A percentile compares a stretch with the other conserved stretches of the same genome.
These are phyloP conservation scores for Ceraceosorus guamensis DNA, from an alignment of 1,284 basidiomycete genomes.

Conservation along the genomic window DNA sequence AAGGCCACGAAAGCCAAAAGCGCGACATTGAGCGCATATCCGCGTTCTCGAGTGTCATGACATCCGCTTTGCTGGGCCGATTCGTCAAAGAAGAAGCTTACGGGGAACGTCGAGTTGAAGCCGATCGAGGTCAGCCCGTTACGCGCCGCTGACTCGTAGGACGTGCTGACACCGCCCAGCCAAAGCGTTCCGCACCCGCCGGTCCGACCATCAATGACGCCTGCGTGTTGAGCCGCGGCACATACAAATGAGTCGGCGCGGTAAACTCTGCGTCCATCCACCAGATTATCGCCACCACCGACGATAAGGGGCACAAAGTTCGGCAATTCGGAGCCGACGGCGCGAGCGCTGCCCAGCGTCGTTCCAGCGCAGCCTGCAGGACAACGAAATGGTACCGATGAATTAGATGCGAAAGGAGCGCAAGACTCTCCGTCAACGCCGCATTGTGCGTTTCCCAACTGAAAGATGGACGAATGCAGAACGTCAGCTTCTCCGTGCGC, in stretches of 20 bases:
- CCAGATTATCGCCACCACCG: slow-evolving; percentile 62
- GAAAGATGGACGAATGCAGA: too few species aligned
- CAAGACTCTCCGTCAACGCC: slow-evolving; percentile 67
- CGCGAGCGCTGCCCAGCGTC: slow-evolving; percentile 65
- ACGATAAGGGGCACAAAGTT: slow-evolving; percentile 69
- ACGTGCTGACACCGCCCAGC: slow-evolving; percentile 64
- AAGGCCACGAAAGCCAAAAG: slow-evolving; percentile 64
- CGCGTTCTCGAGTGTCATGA: slow-evolving; percentile 59
- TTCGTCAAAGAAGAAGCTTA: slow-evolving; percentile 54
- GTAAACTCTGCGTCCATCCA: slow-evolving; percentile 55
- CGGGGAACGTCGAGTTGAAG: slow-evolving; percentile 68
- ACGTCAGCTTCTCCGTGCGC: too few species aligned
- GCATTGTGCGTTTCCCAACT: slow-evolving; percentile 52
- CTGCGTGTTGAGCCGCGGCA: slow-evolving; percentile 68
- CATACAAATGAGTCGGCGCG: slow-evolving; percentile 79
- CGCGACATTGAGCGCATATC: slow-evolving; percentile 33
- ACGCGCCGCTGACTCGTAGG: slow-evolving; percentile 59
- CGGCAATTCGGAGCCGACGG: slow-evolving; percentile 63
- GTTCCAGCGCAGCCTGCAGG: slow-evolving; percentile 65
- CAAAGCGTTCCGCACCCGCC: slow-evolving; percentile 72
- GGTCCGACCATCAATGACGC: slow-evolving; percentile 58
- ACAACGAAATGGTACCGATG: slow-evolving; percentile 66
- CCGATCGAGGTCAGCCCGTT: slow-evolving; percentile 65
- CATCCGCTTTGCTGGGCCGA: slow-evolving; percentile 56
- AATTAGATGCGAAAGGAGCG: slow-evolving; percentile 58